phyloP scores from a whole-genome alignment of 306 rosid genomes.

The Ammopiptanthus mongolicus region DNA sequence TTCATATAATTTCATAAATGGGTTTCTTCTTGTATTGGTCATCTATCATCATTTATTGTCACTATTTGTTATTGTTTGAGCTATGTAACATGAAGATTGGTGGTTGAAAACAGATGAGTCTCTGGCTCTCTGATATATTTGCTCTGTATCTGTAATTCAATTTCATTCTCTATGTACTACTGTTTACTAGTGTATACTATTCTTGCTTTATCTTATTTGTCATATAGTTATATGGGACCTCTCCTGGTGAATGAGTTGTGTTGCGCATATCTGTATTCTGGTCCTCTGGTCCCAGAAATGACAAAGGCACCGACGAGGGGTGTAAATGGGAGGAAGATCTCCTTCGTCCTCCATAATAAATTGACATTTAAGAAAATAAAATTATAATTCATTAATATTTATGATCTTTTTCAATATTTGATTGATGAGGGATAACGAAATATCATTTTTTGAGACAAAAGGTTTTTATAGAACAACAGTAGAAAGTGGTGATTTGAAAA shows the following conservation, averaged over 20 bases:
- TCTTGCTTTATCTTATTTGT: not conserved
- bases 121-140: not conserved
- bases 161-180: not conserved
- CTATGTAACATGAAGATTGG: not conserved
- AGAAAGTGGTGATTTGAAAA: not conserved
- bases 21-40: not conserved
- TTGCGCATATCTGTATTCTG: not conserved
- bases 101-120: not conserved
- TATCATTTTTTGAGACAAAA: no score
- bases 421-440: no score
- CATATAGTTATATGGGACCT: not conserved
- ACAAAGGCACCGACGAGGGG: conserved; percentile 21
- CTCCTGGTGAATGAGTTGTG: conserved; percentile 14
- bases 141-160: not conserved
- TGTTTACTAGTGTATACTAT: not conserved
- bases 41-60: conserved; percentile 1
- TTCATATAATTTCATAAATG: not conserved
- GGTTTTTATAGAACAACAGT: no score
- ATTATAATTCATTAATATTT: no score
- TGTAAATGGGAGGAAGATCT: no score
- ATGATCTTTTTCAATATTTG: no score
- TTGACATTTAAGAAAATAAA: no score
- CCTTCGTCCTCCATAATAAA: no score
- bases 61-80: not conserved
- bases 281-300: not conserved